Conservation (phyloP, 1,284 basidiomycete genomes). For the Waitea zeae region DNA sequence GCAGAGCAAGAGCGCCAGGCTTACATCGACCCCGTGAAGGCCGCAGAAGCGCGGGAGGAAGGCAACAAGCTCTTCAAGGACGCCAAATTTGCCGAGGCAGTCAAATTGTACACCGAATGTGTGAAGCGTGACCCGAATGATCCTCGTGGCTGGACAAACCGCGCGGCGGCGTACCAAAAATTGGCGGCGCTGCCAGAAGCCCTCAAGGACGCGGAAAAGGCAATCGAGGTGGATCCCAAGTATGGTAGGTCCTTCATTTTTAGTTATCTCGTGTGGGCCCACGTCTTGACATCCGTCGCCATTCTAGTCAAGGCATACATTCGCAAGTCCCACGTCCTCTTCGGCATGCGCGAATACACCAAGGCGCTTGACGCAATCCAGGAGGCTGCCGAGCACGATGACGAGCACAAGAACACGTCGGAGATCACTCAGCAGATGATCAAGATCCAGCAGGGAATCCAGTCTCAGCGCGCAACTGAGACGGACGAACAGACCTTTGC, state of each 20-base stretch:
- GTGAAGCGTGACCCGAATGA: constrained; percentile 92
- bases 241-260: constrained; percentile 32
- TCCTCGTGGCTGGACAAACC: constrained; percentile 91
- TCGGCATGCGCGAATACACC: constrained; percentile 84
- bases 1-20: constrained; percentile 65
- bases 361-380: constrained; percentile 75
- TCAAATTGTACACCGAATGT: constrained; percentile 87
- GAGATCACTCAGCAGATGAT: constrained; percentile 71
- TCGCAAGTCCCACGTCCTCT: constrained; percentile 79
- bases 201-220: constrained; percentile 87
- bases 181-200: constrained; percentile 89
- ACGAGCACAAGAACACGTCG: constrained; percentile 56
- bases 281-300: constrained; percentile 13
- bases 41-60: constrained; percentile 75
- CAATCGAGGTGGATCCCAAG: constrained; percentile 80
- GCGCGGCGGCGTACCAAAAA: constrained; percentile 94
- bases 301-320: constrained; percentile 94
- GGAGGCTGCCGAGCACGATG: constrained; percentile 59
- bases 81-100: constrained; percentile 83
- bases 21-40: constrained; percentile 82
- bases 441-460: constrained; percentile 73
- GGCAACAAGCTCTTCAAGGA: constrained; percentile 88
- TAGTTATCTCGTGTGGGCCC: neutral
- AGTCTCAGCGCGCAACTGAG: constrained; percentile 71
- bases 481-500: constrained; percentile 86